phyloP scores from a whole-genome alignment of 1,139 yeast species.

The Wickerhamiella infanticola region DNA sequence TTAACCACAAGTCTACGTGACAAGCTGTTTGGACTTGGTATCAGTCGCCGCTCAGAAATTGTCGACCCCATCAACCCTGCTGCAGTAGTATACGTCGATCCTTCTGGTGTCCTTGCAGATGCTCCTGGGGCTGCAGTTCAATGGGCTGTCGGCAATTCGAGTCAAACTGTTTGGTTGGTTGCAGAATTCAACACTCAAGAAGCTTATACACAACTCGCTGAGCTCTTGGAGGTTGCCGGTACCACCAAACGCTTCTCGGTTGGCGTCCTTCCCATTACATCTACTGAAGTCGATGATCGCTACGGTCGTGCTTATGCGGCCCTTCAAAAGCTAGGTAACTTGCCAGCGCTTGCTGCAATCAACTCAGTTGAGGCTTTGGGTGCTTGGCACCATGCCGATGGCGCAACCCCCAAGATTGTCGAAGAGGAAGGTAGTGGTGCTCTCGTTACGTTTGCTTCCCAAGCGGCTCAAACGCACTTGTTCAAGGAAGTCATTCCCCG shows the following conservation, averaged over 20 bases:
- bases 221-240: slow-evolving; percentile 21
- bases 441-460: not conserved
- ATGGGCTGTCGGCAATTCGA: not conserved
- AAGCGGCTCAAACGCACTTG: not conserved
- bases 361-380: not conserved
- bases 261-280: not conserved
- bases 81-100: not conserved
- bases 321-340: not conserved
- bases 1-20: slow-evolving; percentile 13
- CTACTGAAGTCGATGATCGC: not conserved
- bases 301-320: not conserved
- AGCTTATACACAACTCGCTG: slow-evolving; percentile 31
- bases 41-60: slow-evolving; percentile 2
- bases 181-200: slow-evolving; percentile 34
- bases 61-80: slow-evolving; percentile 8
- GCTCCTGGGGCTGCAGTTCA: not conserved
- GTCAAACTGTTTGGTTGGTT: slow-evolving; percentile 36
- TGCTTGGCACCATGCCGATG: not conserved
- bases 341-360: not conserved
- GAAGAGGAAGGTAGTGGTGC: not conserved
- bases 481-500: not conserved
- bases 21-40: slow-evolving; percentile 7
- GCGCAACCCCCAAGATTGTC: not conserved
- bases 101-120: not conserved
- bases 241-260: not conserved